Base-by-base conservation (phyloP, 2,329 filamentous ascomycete genomes). In the Neofusicoccum laricinum region DNA sequence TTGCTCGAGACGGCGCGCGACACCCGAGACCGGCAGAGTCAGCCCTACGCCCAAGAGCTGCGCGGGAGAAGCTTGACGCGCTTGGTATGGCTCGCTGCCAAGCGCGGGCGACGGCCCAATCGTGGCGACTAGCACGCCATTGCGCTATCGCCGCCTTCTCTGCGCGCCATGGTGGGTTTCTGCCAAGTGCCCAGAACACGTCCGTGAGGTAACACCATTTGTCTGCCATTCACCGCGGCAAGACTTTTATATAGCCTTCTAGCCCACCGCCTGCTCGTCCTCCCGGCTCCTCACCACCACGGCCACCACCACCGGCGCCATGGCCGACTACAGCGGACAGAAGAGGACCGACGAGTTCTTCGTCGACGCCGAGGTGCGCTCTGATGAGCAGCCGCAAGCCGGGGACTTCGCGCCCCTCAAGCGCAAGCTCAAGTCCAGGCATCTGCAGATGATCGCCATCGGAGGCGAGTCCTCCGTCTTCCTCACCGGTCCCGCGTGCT, bases 381-480 rank as follows among this genome's bases (percentile, higher is more conserved):
- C 41, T 3, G 55, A 46, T 11, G 55, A 36, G 40, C 38, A 36
- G 25, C 6, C 15, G 15, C 38, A 15, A 5, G 25, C 41, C 25
- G 61, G 21, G 36, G 61, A 55, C 17, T 68, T 65, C 41, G 38
- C 49, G 34, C 68, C 67, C 2, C 62, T 71, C 50, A 66, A 69
- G 64, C 65, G 69, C 21, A 68, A 67, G 53, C 58, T 71, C 43
- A 70, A 71, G 65, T 66, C 64, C 14, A 59, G 69, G 38, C 67
- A 71, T 62, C 45, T 71, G 41, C 67, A 69, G 66, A 70, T 70
- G 68, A 70, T 70, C 45, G 67, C 69, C 38, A 69, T 70, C 63
- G 69, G 69, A 65, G 69, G 68, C 65, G 61, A 53, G 64, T 17
- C 3, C 3, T 25, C n/a, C 19, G 1, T 30, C 15, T 14, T 40